Evolutionary conservation across 2,329 filamentous ascomycete species (phyloP), one percentile per base, ranked within the genome.

Genomic region (Orbilia blumenaviensis): DNA sequence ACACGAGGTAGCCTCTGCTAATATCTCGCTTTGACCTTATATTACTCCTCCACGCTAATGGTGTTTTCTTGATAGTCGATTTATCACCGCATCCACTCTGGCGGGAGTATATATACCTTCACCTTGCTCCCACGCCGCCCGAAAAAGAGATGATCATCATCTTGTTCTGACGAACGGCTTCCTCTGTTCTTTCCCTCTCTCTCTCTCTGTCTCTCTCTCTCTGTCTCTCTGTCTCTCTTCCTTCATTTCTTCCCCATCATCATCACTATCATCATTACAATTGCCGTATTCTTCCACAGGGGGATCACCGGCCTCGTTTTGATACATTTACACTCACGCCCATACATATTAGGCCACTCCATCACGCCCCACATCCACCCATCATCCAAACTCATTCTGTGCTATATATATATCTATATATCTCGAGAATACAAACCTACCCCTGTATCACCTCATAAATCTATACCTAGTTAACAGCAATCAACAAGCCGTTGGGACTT

Each of bases 121-220:
- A 18, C 34, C 69, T 54, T 54, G 42, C 63, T 75, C 71, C 62
- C 63, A 66, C 66, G 66, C 58, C 69, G 54, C 71, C 71, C 50
- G 48, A 68, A 75, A 75, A 34, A 75, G 71, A 46, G 54, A 75
- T 75, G 71, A 75, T 75, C 71, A 75, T 75, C 71, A 46, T 66
- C 12, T 23, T 34, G 38, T 61, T 23, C 68, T 64, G 42, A 72
- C 54, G 54, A 54, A 63, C 66, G 44, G 50, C 60, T 14, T 36
- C 36, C n/a, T 46, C 38, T 44, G 29, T 10, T 48, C 8, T 7
- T 46, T 23, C 14, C 18, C 44, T 42, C 41, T 52, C 32, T 0
- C 16, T 14, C 12, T 62, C 34, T 1, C 25, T n/a, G 2, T 48
- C 23, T 3, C 23, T 12, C 29, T 54, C 32, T 41, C 16, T 44